Evolutionary conservation across 139 green algal genomes (phyloP), one percentile per base, ranked within the genome.

Genomic region (Micromonas commoda): DNA sequence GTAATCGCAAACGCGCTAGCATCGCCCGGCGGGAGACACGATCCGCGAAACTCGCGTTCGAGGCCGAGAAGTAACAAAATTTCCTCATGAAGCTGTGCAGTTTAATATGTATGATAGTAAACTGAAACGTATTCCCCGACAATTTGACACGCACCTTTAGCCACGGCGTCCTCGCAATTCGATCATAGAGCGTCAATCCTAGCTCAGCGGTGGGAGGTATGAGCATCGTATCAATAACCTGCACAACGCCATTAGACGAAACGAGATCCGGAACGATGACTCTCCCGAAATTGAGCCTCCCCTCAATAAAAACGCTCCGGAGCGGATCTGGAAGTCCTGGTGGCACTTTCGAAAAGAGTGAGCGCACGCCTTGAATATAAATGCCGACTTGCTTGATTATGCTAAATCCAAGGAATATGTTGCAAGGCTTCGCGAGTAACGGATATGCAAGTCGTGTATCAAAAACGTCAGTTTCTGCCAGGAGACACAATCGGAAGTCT

Each of bases 121-220:
- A 57, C 9, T 16, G 45, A 57, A 57, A 57, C 9, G 9, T 57
- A 57, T 23, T 57, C 45, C 9, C 45, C 9, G 26, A 23, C 26
- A 45, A 20, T 39, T 71, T 33, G 26, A n/a, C 2, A 33, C 21
- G 26, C 4, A 45, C 29, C 13, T 33, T 32, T 39, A 71, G 28
- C 29, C 13, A 26, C 29, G 64, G 64, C 26, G 64, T 71, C 13
- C 64, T 32, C 64, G 13, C 4, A 20, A 71, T 37, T 38, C 64
- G 64, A 39, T 71, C 64, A 13, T 45, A 45, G 26, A 71, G 4
- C 3, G 26, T 71, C 24, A 71, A 13, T 29, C 64, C 64, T 29
- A 71, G 64, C 33, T 71, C 64, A 21, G 64, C 64, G 21, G 64
- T 71, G 4, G 64, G 64, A 51, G 64, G 64, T n/a, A 71, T 71